Evolutionary conservation across 164 flowering plant species (phyloP).

Genomic region (Houttuynia cordata): DNA sequence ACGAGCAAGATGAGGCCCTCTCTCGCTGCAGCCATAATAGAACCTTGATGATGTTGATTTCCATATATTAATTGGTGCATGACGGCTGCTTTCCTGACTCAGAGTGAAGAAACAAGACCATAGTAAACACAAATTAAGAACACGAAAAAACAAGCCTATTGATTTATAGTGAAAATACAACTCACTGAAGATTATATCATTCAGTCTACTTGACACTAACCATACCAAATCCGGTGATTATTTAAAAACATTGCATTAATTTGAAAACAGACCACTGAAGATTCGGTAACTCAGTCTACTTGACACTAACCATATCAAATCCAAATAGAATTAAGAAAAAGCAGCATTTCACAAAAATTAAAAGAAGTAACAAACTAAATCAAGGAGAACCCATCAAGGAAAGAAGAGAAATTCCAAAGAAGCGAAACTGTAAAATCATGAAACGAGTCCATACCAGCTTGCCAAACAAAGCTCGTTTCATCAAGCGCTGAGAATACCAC

Average conservation of each 20-base stretch:
- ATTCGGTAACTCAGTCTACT: too few species aligned
- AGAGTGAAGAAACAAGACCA: too few species aligned
- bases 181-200: too few species aligned
- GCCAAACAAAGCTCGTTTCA: slow-evolving; percentile 16
- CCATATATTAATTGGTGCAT: slow-evolving; percentile 65
- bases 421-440: background rate
- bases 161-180: too few species aligned
- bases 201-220: too few species aligned
- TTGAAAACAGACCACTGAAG: too few species aligned
- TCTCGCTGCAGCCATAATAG: slow-evolving; percentile 67
- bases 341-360: background rate
- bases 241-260: too few species aligned
- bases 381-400: background rate
- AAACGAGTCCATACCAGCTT: slow-evolving; percentile 13
- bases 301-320: too few species aligned
- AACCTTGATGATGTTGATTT: slow-evolving; percentile 53
- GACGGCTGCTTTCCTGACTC: slow-evolving; percentile 19
- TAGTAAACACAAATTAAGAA: too few species aligned
- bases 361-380: background rate
- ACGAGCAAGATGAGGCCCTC: slow-evolving; percentile 59
- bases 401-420: background rate
- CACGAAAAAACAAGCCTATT: background rate
- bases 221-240: too few species aligned
- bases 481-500: slow-evolving; percentile 62
- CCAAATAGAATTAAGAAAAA: too few species aligned